These are phyloP conservation scores for Mercurialis annua DNA, from an alignment of 345 rosid genomes.

Conservation along the genomic window DNA sequence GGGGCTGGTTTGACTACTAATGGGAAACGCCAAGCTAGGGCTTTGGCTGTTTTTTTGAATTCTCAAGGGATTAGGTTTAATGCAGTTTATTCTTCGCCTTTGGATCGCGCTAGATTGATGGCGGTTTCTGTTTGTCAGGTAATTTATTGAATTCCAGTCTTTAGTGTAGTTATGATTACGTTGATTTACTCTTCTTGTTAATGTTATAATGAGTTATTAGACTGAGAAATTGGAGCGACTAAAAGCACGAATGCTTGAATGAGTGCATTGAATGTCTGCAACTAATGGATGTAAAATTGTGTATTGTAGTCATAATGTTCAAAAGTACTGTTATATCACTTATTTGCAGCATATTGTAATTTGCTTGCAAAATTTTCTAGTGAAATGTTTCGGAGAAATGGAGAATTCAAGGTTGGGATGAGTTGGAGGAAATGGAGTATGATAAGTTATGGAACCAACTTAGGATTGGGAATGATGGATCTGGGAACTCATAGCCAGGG, in stretches of 20 bases:
- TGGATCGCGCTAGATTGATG: slow-evolving; percentile 83
- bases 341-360: neutral
- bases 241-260: neutral
- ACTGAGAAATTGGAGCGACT: neutral
- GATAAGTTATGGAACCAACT: neutral
- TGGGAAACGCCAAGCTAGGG: slow-evolving; percentile 91
- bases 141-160: neutral
- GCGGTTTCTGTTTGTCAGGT: slow-evolving; percentile 85
- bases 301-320: neutral
- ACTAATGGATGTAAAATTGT: neutral
- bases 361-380: neutral
- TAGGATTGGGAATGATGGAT: neutral
- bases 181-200: neutral
- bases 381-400: neutral
- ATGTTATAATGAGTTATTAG: neutral
- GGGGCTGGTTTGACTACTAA: slow-evolving; percentile 59
- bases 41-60: slow-evolving; percentile 76
- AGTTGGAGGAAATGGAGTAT: neutral
- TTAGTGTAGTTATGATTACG: neutral
- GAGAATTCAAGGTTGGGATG: neutral
- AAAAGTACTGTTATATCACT: neutral
- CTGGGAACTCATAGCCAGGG: neutral
- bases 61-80: slow-evolving; percentile 72
- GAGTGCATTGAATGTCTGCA: neutral
- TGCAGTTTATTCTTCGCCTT: slow-evolving; percentile 69